phyloP scores from a whole-genome alignment of 495 filamentous ascomycete genomes.

The Lepidopterella palustris region DNA sequence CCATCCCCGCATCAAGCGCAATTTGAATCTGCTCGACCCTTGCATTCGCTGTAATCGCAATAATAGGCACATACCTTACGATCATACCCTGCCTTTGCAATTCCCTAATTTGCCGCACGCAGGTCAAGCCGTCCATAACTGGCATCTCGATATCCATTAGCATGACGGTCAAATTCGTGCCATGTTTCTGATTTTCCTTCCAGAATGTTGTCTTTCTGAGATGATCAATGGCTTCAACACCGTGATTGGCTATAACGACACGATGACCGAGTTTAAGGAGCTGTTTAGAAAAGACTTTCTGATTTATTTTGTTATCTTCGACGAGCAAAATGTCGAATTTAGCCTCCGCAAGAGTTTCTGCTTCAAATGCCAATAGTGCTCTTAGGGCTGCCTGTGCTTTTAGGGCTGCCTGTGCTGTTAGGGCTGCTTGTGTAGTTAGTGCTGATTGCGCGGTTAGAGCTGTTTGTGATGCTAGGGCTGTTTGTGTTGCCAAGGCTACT shows the following conservation, averaged over 20 bases:
- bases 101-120: conserved; percentile 26
- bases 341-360: too few relatives aligned
- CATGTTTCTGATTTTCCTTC: background rate
- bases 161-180: conserved; percentile 19
- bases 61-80: conserved; percentile 22
- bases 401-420: background rate
- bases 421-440: background rate
- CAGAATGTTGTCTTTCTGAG: conserved; percentile 14
- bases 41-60: conserved; percentile 36
- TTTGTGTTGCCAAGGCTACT: too few relatives aligned
- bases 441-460: too few relatives aligned
- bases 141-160: conserved; percentile 38
- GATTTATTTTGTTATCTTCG: conserved; percentile 36
- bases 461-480: too few relatives aligned
- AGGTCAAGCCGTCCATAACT: conserved; percentile 32
- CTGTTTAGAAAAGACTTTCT: conserved; percentile 29
- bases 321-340: conserved; percentile 27
- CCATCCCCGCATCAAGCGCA: conserved; percentile 28
- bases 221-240: conserved; percentile 27
- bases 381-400: background rate
- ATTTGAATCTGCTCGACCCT: conserved; percentile 27
- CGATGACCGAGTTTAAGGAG: conserved; percentile 22
- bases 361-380: background rate
- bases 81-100: conserved; percentile 23
- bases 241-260: conserved; percentile 31